Base-by-base conservation (phyloP, 768 basidiomycete species). In the Phaeotremella skinneri region DNA sequence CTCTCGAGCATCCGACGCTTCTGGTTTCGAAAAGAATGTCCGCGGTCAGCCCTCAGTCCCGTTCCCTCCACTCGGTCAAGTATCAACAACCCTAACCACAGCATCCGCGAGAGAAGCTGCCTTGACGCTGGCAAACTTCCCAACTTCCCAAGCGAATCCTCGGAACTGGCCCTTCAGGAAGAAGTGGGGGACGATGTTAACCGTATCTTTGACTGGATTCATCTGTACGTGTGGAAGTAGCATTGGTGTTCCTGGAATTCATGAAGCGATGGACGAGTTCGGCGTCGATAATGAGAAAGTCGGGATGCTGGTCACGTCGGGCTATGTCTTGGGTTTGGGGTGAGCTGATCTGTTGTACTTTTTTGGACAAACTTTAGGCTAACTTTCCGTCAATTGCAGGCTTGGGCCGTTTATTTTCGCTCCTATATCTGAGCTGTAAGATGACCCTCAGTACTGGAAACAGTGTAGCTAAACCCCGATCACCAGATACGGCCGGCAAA, bases 301-400 rank as follows among this genome's bases (percentile, higher is more conserved):
- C 14, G 68, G 66, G 27, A 59, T 69, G 1, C 39, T 72, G 34
- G 58, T 70, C 32, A 62, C 66, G 2, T 50, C 65, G 11, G 50
- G 59, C 16, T 72, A 72, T 56, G 68, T 74, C n/a, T 50, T 74
- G 49, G 73, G 73, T 27, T 49, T 74, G n/a, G 73, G 73, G 73
- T 74, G 53, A 64, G 67, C 60, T 14, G 23, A 4, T 2, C 21
- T 45, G 26, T 26, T 11, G 13, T 9, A 21, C 4, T 21, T 23
- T 5, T 37, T 21, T 37, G 7, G 21, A 9, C 43, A 21, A 17
- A 11, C 6, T 13, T 16, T n/a, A 25, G 23, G n/a, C 13, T 7
- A 4, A n/a, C 17, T 30, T 30, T 6, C 21, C 43, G 27, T 23
- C 30, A 9, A 17, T 34, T 25, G 9, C 45, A 74, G 73, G n/a